Conservation (phyloP, 805 yeast species). For the Torulaspora delbrueckii region DNA sequence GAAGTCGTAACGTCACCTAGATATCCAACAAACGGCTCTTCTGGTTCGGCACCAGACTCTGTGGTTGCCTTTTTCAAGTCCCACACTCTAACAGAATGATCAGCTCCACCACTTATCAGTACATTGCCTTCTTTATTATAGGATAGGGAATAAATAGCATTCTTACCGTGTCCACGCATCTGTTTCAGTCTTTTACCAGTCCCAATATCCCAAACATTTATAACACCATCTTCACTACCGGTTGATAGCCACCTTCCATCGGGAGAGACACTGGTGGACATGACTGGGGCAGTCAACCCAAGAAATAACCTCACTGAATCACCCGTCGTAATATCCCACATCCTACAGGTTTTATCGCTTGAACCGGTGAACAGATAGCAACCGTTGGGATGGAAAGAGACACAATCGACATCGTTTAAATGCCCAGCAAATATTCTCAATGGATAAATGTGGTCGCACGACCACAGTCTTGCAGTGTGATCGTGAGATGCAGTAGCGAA, state of each 20-base stretch:
- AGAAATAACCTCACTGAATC: slow-evolving; percentile 84
- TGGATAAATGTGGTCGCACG: slow-evolving; percentile 96
- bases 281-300: slow-evolving; percentile 89
- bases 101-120: slow-evolving; percentile 88
- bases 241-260: slow-evolving; percentile 96
- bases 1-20: slow-evolving; percentile 34
- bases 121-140: slow-evolving; percentile 87
- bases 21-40: slow-evolving; percentile 47
- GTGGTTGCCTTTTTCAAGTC: slow-evolving; percentile 81
- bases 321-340: slow-evolving; percentile 96
- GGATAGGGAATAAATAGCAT: slow-evolving; percentile 76
- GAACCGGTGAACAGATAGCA: slow-evolving; percentile 93
- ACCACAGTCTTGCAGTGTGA: slow-evolving; percentile 96
- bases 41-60: slow-evolving; percentile 76
- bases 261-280: slow-evolving; percentile 83
- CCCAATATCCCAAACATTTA: slow-evolving; percentile 91
- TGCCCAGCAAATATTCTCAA: slow-evolving; percentile 96
- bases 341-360: slow-evolving; percentile 88
- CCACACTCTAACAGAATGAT: slow-evolving; percentile 92
- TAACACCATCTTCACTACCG: slow-evolving; percentile 88
- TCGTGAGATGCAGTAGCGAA: slow-evolving; percentile 98
- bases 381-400: slow-evolving; percentile 93
- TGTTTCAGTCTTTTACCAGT: slow-evolving; percentile 82
- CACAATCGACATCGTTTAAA: slow-evolving; percentile 91
- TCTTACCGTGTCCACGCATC: slow-evolving; percentile 92